Base-by-base conservation (phyloP, 495 filamentous ascomycete species). In the Talaromyces adpressus region DNA sequence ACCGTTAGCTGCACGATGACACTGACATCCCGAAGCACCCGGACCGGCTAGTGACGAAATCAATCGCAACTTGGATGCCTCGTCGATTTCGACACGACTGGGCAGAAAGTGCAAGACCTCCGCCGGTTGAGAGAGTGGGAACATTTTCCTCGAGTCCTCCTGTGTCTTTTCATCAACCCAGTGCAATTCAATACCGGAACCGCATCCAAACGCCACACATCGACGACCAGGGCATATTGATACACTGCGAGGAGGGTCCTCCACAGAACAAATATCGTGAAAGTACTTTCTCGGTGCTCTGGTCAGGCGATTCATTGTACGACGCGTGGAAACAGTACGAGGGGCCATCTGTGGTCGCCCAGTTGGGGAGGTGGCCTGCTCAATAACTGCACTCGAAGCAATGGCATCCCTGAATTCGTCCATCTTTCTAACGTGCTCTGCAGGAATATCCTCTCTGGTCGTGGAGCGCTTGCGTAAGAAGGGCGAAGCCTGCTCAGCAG, bases 131-230 rank as follows among this genome's bases (percentile, higher is more conserved):
- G 85, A 83, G 61, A 90, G 84, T 1, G 87, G 85, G 61, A 92
- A 89, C 77, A 89, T 65, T 79, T 81, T 71, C 76, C 86, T 57
- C 82, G 74, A 70, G 53, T 85, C 79, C 63, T 84, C 81, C 1
- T 83, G 81, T 3, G 81, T 87, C 29, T 81, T 66, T 47, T 84
- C 82, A 68, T 90, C 87, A 27, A 89, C 75, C 87, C 89, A 91
- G 65, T 89, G 87, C 8, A 92, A 72, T 65, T 92, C 87, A 49
- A 91, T 85, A 7, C 89, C 87, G 8, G 79, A 76, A 23, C 79
- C 77, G 57, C 84, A 90, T 18, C 89, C 89, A 75, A 91, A 91
- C 2, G 88, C 89, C 12, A 90, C 83, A 67, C 86, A 89, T 20
- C 81, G 81, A 32, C 86, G 80, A 32, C 85, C 83, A 11, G 89